Base-by-base conservation (phyloP, 2,329 filamentous ascomycete species). In the Cladosporium sp. region DNA sequence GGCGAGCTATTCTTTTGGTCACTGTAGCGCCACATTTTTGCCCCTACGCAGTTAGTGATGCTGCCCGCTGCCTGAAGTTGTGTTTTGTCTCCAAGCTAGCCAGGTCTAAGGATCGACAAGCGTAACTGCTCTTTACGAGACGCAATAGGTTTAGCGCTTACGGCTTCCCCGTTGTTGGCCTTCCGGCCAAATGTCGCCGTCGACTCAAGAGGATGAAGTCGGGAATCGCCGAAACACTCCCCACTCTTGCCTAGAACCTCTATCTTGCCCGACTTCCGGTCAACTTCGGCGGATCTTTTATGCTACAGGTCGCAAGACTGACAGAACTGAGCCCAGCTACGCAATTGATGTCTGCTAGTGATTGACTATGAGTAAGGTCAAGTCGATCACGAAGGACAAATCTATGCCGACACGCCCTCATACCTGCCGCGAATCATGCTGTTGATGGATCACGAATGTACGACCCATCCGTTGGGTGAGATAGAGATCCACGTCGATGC, bases 81-180 rank as follows among this genome's bases (percentile, higher is more conserved):
- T 39, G 22, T 22, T 37, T 24, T 34, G 39, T 32, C 40, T 55
- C 39, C 32, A 32, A 32, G 28, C 28, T 32, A 44, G 51, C 51
- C 34, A 22, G 42, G 51, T 47, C 32, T 19, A 47, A 55, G 40
- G 52, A 55, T 55, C 52, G 52, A 55, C 52, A 55, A 55, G 52
- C 40, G 52, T 45, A 37, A 55, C 32, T 37, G 39, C 24, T 47
- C 52, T 45, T 20, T 55, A 45, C 52, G 32, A 55, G 40, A 42
- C 40, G 17, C 32, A 35, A 25, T 17, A 19, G 52, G 52, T n/a
- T 39, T 42, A 47, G 39, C 19, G 20, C 17, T 2, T 7, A 25
- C 25, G 4, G n/a, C 20, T 39, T 47, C 39, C 52, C 52, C 52
- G 34, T 37, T 5, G 19, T 32, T 47, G 20, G 20, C 28, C 34